Evolutionary conservation across 2,329 filamentous ascomycete species (phyloP), one percentile per base, ranked within the genome.

Genomic region (Sclerotinia minor): DNA sequence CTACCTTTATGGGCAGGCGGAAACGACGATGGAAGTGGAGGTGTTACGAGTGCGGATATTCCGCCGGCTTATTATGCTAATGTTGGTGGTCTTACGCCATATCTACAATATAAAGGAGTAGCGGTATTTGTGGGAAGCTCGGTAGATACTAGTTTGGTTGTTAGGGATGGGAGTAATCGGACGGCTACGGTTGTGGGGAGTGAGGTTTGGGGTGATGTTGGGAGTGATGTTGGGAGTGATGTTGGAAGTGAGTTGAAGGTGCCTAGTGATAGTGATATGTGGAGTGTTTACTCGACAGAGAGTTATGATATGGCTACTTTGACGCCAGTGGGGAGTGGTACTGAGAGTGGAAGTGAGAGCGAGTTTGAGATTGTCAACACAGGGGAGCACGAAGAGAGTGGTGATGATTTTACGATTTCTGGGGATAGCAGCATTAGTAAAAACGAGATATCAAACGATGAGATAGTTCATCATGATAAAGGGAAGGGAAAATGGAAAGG

Each of bases 1-100:
- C 79, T 91, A 3, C 88, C 89, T 0, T 78, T 90, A 5, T 91
- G 87, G 87, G 87, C 87, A 0, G 87, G 84, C 5, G 88, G 83
- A 1, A 77, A 81, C 41, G 81, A 85, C 60, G 83, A 85, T 67
- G 83, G 79, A 0, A 80, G 79, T 0, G 83, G 83, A 2, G 82
- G 80, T 19, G 82, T 84, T 2, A 85, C 81, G 71, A 77, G 75
- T 0, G 79, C 80, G 11, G 44, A 67, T 1, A 71, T 77, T 2
- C 78, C 78, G 0, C 75, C 76, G 11, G 75, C 77, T 17, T 66
- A 66, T 17, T 59, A 66, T 41, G 0, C 63, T 35, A 58, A 47
- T 58, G 52, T 58, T 32, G 44, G 32, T 9, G 44, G n/a, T 17
- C 24, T 66, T 5, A 66, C 53, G 1, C 64, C 64, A 4, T 53